These are phyloP conservation scores for Penicillium nucicola DNA, from an alignment of 495 filamentous ascomycete species.

Conservation along the genomic window DNA sequence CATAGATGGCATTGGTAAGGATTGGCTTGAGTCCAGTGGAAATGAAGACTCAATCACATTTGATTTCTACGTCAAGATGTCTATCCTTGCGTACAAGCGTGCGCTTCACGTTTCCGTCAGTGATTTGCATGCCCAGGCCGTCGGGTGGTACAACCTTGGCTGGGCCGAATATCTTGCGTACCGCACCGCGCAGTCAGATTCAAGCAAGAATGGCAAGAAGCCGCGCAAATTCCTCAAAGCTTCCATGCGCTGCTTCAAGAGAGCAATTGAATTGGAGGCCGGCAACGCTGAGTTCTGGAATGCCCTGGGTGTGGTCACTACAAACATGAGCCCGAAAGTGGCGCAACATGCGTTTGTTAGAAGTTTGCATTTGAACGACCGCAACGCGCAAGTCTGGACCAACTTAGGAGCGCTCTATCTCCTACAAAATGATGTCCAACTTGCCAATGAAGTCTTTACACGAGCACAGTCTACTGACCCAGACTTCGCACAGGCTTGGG, in stretches of 20 bases:
- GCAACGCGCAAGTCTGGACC: constrained; percentile 77
- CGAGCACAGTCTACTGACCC: constrained; percentile 91
- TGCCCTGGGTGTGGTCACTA: constrained; percentile 86
- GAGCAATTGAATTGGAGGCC: constrained; percentile 91
- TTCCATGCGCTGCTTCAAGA: constrained; percentile 89
- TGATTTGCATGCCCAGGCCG: constrained; percentile 87
- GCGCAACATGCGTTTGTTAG: constrained; percentile 94
- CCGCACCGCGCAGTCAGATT: constrained; percentile 48
- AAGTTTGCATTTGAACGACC: constrained; percentile 87
- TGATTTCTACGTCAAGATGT: constrained; percentile 53
- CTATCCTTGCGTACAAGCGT: constrained; percentile 83
- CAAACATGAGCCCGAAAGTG: constrained; percentile 76
- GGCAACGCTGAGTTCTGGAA: constrained; percentile 99
- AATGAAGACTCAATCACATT: constrained; percentile 39
- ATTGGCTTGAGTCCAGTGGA: constrained; percentile 43
- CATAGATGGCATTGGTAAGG: constrained; percentile 64
- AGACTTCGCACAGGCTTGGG: constrained; percentile 87
- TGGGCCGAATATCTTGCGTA: constrained; percentile 88
- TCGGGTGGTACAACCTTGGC: constrained; percentile 95
- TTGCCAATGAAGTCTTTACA: constrained; percentile 86
- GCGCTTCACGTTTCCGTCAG: constrained; percentile 69
- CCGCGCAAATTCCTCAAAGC: constrained; percentile 69
- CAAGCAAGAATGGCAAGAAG: constrained; percentile 36
- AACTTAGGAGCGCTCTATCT: constrained; percentile 87
- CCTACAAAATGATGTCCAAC: constrained; percentile 72